Conservation (phyloP, 805 yeast genomes). For the Saccharomyces eubayanus region DNA sequence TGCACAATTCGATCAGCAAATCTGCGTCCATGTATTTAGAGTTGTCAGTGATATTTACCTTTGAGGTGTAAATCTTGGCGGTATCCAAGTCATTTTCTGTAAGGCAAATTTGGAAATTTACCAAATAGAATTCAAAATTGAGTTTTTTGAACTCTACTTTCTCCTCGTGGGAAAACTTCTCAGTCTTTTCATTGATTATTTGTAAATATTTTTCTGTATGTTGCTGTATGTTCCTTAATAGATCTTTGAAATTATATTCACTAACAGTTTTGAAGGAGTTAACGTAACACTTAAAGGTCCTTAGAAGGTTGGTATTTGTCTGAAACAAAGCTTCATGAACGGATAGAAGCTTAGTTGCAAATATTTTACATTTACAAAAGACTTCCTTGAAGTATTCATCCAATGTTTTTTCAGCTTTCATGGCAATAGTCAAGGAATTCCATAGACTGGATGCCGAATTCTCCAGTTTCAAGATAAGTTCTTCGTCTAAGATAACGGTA, state of each 20-base stretch:
- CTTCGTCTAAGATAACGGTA: slow-evolving; percentile 14
- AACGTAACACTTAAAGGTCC: slow-evolving; percentile 29
- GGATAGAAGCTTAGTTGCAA: slow-evolving; percentile 28
- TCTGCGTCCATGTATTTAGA: slow-evolving; percentile 9
- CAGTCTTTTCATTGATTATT: slow-evolving; percentile 14
- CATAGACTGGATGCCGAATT: slow-evolving; percentile 31
- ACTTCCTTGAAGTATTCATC: slow-evolving; percentile 2
- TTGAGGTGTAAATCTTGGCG: slow-evolving; percentile 31
- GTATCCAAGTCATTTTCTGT: slow-evolving; percentile 28
- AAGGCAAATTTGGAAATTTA: slow-evolving; percentile 29
- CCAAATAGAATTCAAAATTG: slow-evolving; percentile 25
- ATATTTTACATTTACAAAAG: slow-evolving; percentile 20
- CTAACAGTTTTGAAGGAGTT: slow-evolving; percentile 24
- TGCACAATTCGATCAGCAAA: slow-evolving; percentile 23
- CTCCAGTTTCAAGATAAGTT: slow-evolving; percentile 19
- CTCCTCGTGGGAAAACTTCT: slow-evolving; percentile 5
- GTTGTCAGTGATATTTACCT: slow-evolving; percentile 19
- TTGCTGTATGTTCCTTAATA: slow-evolving; percentile 24
- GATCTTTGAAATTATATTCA: slow-evolving; percentile 18
- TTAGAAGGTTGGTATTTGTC: slow-evolving; percentile 20
- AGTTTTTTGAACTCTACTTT: slow-evolving; percentile 11
- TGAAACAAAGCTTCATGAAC: slow-evolving; percentile 26
- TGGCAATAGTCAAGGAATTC: slow-evolving; percentile 30
- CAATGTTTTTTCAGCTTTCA: slow-evolving; percentile 15
- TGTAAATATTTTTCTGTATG: slow-evolving; percentile 23